These are phyloP conservation scores for Scytalidium sp. DNA, from an alignment of 2,329 filamentous ascomycete genomes.

Conservation along the genomic window DNA sequence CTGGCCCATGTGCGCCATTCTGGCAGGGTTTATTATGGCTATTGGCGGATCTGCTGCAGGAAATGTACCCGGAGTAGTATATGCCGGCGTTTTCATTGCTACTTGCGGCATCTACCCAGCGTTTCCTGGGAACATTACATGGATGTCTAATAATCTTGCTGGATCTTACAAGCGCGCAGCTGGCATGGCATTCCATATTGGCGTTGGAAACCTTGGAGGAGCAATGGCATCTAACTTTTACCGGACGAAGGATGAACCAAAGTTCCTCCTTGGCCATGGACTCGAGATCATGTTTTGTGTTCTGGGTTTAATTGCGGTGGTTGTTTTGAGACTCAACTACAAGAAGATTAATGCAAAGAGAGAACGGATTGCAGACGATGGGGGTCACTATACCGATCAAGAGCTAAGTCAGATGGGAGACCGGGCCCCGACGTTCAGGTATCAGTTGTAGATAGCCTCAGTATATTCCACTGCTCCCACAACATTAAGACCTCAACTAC, in stretches of 20 bases:
- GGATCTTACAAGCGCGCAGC: conserved; percentile 54
- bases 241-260: conserved; percentile 45
- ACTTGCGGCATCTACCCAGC: conserved; percentile 43
- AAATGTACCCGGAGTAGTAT: conserved; percentile 37
- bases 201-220: conserved; percentile 55
- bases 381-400: conserved; percentile 32
- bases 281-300: conserved; percentile 49
- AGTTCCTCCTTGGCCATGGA: conserved; percentile 47
- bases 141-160: conserved; percentile 55
- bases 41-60: conserved; percentile 25
- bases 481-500: no score
- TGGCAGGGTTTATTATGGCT: conserved; percentile 55
- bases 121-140: conserved; percentile 45
- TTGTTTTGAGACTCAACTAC: conserved; percentile 42
- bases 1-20: conserved; percentile 48
- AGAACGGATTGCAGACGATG: conserved; percentile 28
- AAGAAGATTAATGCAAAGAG: conserved; percentile 44
- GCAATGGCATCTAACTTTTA: conserved; percentile 75
- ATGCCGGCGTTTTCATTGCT: conserved; percentile 42
- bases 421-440: conserved; percentile 47
- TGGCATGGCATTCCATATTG: conserved; percentile 64
- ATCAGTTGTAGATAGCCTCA: conserved; percentile 27
- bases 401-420: conserved; percentile 49
- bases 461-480: no score
- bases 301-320: conserved; percentile 41